Evolutionary conservation across 306 rosid genomes (phyloP), one percentile per base, ranked within the genome.

Genomic region (Luffa acutangula): DNA sequence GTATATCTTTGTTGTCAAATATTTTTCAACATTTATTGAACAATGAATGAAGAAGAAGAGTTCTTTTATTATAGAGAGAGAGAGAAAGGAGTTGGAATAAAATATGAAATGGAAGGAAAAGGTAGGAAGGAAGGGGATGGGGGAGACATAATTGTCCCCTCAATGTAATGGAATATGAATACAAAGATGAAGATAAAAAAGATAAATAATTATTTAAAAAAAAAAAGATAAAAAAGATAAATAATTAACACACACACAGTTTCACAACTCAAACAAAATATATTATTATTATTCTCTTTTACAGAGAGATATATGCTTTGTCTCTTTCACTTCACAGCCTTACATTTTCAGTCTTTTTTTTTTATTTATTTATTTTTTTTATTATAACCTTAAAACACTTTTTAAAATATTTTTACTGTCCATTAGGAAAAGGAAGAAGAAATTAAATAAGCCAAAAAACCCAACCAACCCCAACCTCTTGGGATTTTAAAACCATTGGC

Each of bases 111-210:
- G 78, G 45, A 54, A 53, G 65, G 37, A 54, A 76, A 54, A 36
- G 79, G 77, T 79, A 49, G 83, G 77, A 85, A 5, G 18, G 5
- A 12, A 25, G 88, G 88, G 86, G 13, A 65, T 65, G 86, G 85
- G 81, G 93, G 89, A 78, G 92, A 89, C 93, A 90, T 85, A 82
- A 90, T 58, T 93, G 98, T 93, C 93, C 90, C 92, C 87, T 82
- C 82, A 46, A 46, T 85, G 88, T 90, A 84, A 81, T 81, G 90
- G 87, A 87, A 91, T 90, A 83, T 82, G 91, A 85, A 84, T 86
- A 56, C 67, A 76, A 46, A 72, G 20, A 76, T 34, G 79, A 76
- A 53, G 67, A 76, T 54, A 17, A 76, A 72, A 72, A 10, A 71
- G 37, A 75, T 9, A 54, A 25, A 42, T 3, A 33, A 20, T 6